phyloP scores from a whole-genome alignment of 306 rosid genomes.

The Leucaena leucocephala region DNA sequence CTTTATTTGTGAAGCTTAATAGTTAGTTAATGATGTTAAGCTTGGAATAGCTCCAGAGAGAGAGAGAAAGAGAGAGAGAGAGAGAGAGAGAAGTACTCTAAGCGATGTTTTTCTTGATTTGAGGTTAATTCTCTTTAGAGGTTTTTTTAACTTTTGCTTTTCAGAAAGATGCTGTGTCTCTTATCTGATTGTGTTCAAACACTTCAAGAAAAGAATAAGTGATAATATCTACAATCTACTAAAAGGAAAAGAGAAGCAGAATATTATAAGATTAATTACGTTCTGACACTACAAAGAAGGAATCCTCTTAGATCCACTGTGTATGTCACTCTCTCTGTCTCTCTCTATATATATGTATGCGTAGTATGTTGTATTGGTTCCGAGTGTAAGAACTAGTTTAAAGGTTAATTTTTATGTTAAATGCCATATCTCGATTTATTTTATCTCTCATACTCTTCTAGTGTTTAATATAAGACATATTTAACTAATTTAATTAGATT shows the following conservation, averaged over 20 bases:
- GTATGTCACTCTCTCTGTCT: too few species aligned
- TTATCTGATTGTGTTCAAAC: neutral
- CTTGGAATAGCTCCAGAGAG: neutral
- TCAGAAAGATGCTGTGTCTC: neutral
- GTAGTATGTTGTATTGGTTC: too few species aligned
- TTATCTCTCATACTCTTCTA: too few species aligned
- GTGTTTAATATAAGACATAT: too few species aligned
- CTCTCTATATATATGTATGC: too few species aligned
- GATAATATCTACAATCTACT: neutral
- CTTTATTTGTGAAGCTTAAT: neutral
- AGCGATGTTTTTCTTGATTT: neutral
- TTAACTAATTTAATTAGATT: too few species aligned
- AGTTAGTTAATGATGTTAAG: neutral
- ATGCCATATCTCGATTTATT: too few species aligned
- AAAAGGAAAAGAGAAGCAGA: neutral
- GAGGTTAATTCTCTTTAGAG: neutral
- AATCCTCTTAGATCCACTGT: too few species aligned
- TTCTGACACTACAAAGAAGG: neutral
- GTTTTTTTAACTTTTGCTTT: neutral
- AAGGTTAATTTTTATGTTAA: too few species aligned
- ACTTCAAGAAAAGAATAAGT: conserved; percentile 1
- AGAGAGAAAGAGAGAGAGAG: too few species aligned
- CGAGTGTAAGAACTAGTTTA: too few species aligned
- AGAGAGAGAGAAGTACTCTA: neutral
- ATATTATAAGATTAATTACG: neutral